Evolutionary conservation across 78 protist species (phyloP).

Genomic region (Dictyostelium capitatum): DNA sequence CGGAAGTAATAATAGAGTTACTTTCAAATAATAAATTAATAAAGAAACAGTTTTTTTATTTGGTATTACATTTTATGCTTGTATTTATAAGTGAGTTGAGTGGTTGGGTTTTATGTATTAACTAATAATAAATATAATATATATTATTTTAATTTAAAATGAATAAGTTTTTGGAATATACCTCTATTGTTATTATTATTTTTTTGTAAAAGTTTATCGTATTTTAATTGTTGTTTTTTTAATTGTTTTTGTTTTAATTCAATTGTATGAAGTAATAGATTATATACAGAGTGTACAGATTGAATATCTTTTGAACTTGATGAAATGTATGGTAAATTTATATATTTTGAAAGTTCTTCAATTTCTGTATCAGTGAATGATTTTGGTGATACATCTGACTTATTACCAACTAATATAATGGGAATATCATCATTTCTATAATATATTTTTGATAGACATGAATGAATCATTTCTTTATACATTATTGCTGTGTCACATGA

Average conservation of each 20-base stretch:
- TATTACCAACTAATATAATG: slow-evolving; percentile 4
- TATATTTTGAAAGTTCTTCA: slow-evolving; percentile 12
- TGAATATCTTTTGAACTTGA: not conserved
- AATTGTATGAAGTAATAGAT: not conserved
- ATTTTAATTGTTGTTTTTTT: slow-evolving; percentile 13
- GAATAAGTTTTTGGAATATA: not conserved
- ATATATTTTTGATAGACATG: not conserved
- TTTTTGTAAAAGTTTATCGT: not conserved
- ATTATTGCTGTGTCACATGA: not conserved
- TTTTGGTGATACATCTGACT: not conserved
- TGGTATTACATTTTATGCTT: no score
- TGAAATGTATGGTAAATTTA: slow-evolving; percentile 1
- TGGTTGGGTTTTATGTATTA: no score
- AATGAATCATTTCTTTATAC: slow-evolving; percentile 2
- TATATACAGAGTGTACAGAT: not conserved
- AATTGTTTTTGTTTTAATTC: not conserved
- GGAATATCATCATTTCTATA: not conserved
- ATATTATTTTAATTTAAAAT: slow-evolving; percentile 2
- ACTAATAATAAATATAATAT: no score
- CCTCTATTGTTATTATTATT: not conserved
- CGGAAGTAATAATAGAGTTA: no score
- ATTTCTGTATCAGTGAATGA: not conserved
- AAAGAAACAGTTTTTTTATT: no score
- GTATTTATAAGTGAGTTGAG: no score
- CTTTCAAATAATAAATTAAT: no score